These are phyloP conservation scores for Penicillium sp. DNA, from an alignment of 2,329 filamentous ascomycete species.

Conservation along the genomic window DNA sequence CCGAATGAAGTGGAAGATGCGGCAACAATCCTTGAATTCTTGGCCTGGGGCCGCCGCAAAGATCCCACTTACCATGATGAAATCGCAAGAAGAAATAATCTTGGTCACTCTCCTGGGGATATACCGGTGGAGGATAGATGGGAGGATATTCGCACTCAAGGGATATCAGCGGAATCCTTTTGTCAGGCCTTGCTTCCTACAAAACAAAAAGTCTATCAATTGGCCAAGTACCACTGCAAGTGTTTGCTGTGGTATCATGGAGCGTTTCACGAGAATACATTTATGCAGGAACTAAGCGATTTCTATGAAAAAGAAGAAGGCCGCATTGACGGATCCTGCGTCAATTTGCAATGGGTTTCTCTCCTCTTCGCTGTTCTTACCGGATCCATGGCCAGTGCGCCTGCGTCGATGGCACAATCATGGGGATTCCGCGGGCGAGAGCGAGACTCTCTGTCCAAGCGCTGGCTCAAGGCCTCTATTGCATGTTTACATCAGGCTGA, in stretches of 20 bases:
- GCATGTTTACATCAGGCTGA: conserved; percentile 48
- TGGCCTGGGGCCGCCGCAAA: conserved; percentile 51
- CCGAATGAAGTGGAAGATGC: conserved; percentile 37
- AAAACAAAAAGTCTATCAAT: conserved; percentile 14
- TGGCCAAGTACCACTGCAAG: conserved; percentile 41
- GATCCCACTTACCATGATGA: conserved; percentile 33
- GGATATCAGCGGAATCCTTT: conserved; percentile 12
- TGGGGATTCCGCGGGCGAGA: conserved; percentile 50
- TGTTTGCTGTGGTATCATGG: conserved; percentile 42
- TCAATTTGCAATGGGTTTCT: conserved; percentile 48
- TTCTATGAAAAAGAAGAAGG: conserved; percentile 37
- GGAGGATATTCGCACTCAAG: conserved; percentile 2
- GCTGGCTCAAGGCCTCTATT: conserved; percentile 49
- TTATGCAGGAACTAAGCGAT: conserved; percentile 38
- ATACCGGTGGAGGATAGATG: conserved; percentile 10
- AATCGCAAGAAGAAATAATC: conserved; percentile 15
- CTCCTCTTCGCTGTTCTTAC: conserved; percentile 48
- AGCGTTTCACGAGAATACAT: conserved; percentile 31
- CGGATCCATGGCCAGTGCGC: conserved; percentile 44
- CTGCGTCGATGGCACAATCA: conserved; percentile 29
- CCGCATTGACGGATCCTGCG: conserved; percentile 29
- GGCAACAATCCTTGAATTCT: conserved; percentile 49
- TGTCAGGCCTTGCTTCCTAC: conserved; percentile 40
- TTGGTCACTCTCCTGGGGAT: conserved; percentile 26
- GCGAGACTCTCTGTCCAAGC: conserved; percentile 41